Evolutionary conservation across 768 basidiomycete species (phyloP), one percentile per base, ranked within the genome.

Genomic region (Xerocomellus intermedius): DNA sequence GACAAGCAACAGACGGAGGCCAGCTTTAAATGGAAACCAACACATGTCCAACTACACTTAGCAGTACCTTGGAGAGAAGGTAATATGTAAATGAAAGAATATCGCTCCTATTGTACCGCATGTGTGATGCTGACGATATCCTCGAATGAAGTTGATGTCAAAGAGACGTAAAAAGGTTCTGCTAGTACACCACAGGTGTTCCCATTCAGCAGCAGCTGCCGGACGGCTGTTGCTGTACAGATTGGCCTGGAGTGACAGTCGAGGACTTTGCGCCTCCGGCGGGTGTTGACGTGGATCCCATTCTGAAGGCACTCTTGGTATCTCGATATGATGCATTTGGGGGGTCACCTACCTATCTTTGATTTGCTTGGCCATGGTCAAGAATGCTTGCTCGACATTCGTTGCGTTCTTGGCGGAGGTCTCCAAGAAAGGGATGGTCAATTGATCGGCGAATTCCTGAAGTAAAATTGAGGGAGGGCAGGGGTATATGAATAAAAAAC

Each of bases 321-420:
- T 30, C 17, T 36, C 33, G 12, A 43, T 37, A 44, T 33, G 22
- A 32, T 35, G 10, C 26, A 16, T 5, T 17, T n/a, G 13, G 42
- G 9, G 9, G 37, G 12, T 21, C 3, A 60, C 82, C 32, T 65
- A 89, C 91, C 91, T 85, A 73, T 94, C 91, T 72, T 94, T 93
- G 70, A 94, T 93, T 75, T 93, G 91, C 79, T 96, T 91, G 4
- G 97, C 95, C 84, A 99, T 92, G 30, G 94, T 95, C 80, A 98
- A 86, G 84, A 99, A 99, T 6, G 97, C 95, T 74, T 99, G 94
- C 73, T 99, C 97, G 56, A 99, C 97, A 64, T 97, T 97, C 58
- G 94, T 95, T 50, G 95, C 93, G 66, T 91, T 94, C 89, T 98
- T 98, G 35, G 97, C 97, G n/a, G 91, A 94, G 13, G 97, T 99